phyloP scores from a whole-genome alignment of 352 stramenopile genomes.

The Elongisporangium senticosum region DNA sequence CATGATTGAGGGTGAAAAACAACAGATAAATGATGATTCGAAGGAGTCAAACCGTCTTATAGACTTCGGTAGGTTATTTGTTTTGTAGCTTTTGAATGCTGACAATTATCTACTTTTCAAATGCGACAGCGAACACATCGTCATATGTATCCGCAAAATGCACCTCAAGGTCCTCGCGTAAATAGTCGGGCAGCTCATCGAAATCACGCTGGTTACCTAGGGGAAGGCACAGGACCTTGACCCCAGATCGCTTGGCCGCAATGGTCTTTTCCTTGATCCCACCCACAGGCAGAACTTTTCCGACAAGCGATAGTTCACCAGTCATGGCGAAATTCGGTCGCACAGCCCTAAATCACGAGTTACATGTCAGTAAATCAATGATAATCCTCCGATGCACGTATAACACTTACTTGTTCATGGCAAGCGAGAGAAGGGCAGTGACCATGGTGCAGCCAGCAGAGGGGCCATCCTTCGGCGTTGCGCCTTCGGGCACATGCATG shows the following conservation, averaged over 20 bases:
- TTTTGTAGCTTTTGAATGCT: background rate
- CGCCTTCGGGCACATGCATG: constrained; percentile 97
- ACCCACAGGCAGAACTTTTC: constrained; percentile 98
- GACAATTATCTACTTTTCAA: constrained; percentile 42
- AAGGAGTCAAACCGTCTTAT: background rate
- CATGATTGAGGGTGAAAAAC: no score
- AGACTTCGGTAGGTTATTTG: constrained; percentile 1
- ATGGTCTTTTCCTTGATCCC: constrained; percentile 99
- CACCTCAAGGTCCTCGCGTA: constrained; percentile 94
- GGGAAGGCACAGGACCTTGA: constrained; percentile 94
- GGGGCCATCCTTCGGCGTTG: constrained; percentile 98
- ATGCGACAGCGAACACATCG: constrained; percentile 94
- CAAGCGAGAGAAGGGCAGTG: constrained; percentile 95
- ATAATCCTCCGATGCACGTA: background rate
- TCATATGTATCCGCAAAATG: constrained; percentile 97
- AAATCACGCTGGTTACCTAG: constrained; percentile 95
- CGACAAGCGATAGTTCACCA: constrained; percentile 94
- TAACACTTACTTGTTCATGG: constrained; percentile 84
- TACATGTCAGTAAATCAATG: constrained; percentile 7
- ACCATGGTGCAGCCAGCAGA: constrained; percentile 98
- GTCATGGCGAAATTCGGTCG: constrained; percentile 98
- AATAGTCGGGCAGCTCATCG: constrained; percentile 95
- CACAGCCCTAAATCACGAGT: constrained; percentile 62
- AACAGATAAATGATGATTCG: no score
- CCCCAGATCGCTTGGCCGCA: constrained; percentile 93